A percentile compares a stretch with the other conserved stretches of the same genome.
Evolutionary conservation across 1,284 basidiomycete species (phyloP).

Genomic region (Pascua sp.): DNA sequence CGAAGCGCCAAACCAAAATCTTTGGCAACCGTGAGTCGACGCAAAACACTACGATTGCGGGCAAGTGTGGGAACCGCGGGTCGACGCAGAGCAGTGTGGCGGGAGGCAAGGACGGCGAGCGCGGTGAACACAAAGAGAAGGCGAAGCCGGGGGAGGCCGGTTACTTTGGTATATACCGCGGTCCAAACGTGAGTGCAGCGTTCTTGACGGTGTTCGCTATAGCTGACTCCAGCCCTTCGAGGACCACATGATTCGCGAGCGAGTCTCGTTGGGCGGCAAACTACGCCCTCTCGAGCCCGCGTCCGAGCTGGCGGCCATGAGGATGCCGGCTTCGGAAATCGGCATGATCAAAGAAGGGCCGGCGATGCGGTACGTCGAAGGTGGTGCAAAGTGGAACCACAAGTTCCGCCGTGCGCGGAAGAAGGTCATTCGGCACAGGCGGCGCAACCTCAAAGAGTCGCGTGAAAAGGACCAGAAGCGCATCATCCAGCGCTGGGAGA

Average conservation of each 20-base stretch:
- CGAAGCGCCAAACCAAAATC: no score
- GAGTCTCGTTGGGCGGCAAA: constrained; percentile 72
- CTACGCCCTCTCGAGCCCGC: constrained; percentile 74
- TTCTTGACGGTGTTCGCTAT: neutral
- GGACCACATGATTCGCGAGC: constrained; percentile 75
- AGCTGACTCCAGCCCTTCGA: constrained; percentile 36
- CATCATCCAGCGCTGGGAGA: constrained; percentile 4
- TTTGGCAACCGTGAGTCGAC: no score
- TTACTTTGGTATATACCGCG: constrained; percentile 59
- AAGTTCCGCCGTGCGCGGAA: constrained; percentile 36
- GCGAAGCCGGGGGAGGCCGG: constrained; percentile 58
- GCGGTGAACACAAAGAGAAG: constrained; percentile 11
- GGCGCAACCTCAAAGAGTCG: constrained; percentile 39
- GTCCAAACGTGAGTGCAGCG: constrained; percentile 53
- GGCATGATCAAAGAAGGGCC: constrained; percentile 55
- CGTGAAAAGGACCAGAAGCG: constrained; percentile 25
- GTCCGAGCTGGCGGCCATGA: constrained; percentile 63
- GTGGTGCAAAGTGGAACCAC: constrained; percentile 48
- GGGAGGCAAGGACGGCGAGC: no score
- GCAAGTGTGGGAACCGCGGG: no score
- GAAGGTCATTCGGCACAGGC: constrained; percentile 38
- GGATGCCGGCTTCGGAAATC: constrained; percentile 59
- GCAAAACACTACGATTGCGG: no score
- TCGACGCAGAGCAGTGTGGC: constrained; percentile 10
- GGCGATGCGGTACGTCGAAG: constrained; percentile 47